Evolutionary conservation across 2,329 filamentous ascomycete species (phyloP), one percentile per base, ranked within the genome.

Genomic region (Colletotrichum euphorbiae): DNA sequence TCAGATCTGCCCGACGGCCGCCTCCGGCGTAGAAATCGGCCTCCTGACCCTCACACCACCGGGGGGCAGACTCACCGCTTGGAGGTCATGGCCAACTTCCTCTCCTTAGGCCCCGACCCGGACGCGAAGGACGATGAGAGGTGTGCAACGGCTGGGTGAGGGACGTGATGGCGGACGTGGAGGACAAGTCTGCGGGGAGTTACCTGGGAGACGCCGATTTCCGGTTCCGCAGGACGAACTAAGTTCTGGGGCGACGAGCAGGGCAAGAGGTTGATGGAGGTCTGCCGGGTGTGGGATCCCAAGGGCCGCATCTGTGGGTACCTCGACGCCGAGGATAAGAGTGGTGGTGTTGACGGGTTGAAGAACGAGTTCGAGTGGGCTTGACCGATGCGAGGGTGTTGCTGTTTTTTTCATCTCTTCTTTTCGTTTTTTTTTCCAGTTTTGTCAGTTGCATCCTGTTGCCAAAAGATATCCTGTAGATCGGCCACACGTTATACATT

Each of bases 171-270:
- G 70, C 60, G 2, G 72, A 72, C 6, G 75, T 85, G 1, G 80
- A 83, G 71, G 71, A 69, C 28, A 75, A 82, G 48, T 78, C 78
- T 4, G 80, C 78, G 2, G 86, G 85, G 2, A 80, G 82, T n/a
- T 87, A 87, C 70, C 75, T 87, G 1, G 86, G 85, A 8, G 85
- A 88, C 70, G 77, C 83, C 0, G 85, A 88, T 72, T 87, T 87
- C 67, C 82, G 83, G 72, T 73, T 76, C 9, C 77, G 84, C 6
- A 74, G 74, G 68, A 82, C 82, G 0, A 80, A 82, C 82, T 0
- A 80, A 75, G 69, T 87, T 83, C 72, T 88, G 85, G 85, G 75
- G 75, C 3, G 77, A 80, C 4, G 77, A 80, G 54, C 76, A 81
- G 42, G 82, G 77, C 2, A 71, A 71, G 57, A 79, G 73, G 62